Conservation (phyloP, 805 yeast genomes). For the Candida adriatica region DNA sequence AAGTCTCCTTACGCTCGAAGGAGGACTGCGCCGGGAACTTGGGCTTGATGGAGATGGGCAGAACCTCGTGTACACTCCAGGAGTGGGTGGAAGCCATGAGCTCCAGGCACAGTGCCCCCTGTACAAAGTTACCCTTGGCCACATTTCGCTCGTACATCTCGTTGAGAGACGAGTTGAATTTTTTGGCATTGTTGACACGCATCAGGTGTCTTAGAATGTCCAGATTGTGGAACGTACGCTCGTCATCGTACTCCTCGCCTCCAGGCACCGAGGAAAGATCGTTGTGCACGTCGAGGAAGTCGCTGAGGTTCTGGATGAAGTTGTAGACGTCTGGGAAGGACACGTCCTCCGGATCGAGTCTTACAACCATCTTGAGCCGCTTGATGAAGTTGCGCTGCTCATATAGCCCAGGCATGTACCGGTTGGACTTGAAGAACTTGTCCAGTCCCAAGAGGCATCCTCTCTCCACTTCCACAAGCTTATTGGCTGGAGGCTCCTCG, state of each 20-base stretch:
- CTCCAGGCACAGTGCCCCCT: constrained; percentile 78
- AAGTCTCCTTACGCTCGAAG: constrained; percentile 71
- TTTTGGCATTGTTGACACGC: constrained; percentile 72
- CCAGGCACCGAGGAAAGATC: constrained; percentile 70
- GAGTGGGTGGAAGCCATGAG: constrained; percentile 67
- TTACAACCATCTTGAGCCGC: constrained; percentile 40
- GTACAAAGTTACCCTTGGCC: constrained; percentile 56
- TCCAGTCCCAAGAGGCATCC: constrained; percentile 60
- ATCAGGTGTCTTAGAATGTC: constrained; percentile 70
- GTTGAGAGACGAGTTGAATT: constrained; percentile 71
- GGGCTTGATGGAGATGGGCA: constrained; percentile 57
- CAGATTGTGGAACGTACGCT: constrained; percentile 72
- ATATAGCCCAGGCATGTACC: constrained; percentile 46
- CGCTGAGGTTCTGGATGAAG: constrained; percentile 48
- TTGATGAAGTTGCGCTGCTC: constrained; percentile 51
- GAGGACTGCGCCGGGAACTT: constrained; percentile 73
- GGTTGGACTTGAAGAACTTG: constrained; percentile 50
- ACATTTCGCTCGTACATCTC: constrained; percentile 64
- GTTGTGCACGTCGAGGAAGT: constrained; percentile 56
- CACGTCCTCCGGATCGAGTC: constrained; percentile 58
- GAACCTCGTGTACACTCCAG: constrained; percentile 56
- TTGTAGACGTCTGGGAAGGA: constrained; percentile 43
- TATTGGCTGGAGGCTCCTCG: constrained; percentile 51
- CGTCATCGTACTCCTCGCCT: constrained; percentile 82
- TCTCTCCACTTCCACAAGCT: constrained; percentile 51